Evolutionary conservation across 805 yeast species (phyloP), one percentile per base, ranked within the genome.

Genomic region (Lachancea thermotolerans): DNA sequence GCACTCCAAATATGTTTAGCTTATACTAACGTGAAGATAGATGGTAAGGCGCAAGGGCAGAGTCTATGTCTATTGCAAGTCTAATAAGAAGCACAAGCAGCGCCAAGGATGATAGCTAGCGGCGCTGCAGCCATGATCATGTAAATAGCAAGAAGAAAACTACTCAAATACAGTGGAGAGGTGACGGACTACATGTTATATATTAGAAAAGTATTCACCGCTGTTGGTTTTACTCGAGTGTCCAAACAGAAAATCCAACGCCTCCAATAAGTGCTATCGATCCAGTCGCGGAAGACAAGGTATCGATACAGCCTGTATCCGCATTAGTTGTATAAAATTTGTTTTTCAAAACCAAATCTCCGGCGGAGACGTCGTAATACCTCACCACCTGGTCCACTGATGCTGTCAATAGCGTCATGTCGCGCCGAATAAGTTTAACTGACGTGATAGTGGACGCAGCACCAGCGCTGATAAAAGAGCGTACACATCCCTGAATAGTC

Each of bases 31-130:
- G 12, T 8, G 32, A 10, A 4, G 6, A 27, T 66, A 78, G 70
- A 78, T 87, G 67, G 96, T 93, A 10, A 84, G 95, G 68, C 83
- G 98, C 67, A 93, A 90, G 69, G 99, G 99, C 35, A 76, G 93
- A 58, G 91, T 90, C 10, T 88, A 87, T 53, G 95, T 93, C 34
- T 82, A 86, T 62, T 91, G 99, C 74, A 93, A 90, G 65, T 74
- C 93, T 39, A 87, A 90, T 64, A 88, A 89, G 51, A 88, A 87
- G 64, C 98, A 90, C 68, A 90, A 90, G 68, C 97, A 90, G 68
- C 86, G 95, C 66, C 96, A 87, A 66, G 87, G 87, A 55, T 82
- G 18, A 32, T 9, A 38, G 35, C 9, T 6, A 14, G 3, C 6
- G 9, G 15, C 17, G n/a, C 28, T 64, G 61, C 16, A 10, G 15